Evolutionary conservation across 345 rosid species (phyloP).

Genomic region (Durio zibethinus): DNA sequence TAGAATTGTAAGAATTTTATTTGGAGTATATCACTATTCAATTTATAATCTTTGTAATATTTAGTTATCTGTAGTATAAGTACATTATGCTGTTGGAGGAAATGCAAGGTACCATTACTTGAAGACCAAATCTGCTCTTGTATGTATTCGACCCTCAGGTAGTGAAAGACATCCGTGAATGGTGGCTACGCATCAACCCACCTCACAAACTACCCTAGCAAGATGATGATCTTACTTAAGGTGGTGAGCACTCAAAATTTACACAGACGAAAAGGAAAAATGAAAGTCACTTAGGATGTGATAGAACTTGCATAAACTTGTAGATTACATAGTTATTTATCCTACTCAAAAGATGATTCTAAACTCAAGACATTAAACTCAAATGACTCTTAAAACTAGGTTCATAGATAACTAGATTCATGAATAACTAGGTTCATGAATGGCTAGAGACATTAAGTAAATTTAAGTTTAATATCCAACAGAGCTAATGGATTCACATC

Average conservation of each 20-base stretch:
- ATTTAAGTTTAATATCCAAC: neutral
- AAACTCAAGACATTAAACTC: neutral
- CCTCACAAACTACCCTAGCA: neutral
- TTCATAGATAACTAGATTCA: neutral
- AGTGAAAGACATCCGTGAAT: neutral
- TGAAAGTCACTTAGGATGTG: too few relatives aligned
- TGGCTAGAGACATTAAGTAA: neutral
- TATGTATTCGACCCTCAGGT: neutral
- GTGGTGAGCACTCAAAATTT: too few relatives aligned
- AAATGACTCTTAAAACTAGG: neutral
- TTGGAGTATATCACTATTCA: neutral
- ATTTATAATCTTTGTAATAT: neutral
- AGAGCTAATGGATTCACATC: neutral
- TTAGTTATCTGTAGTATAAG: neutral
- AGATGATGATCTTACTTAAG: neutral
- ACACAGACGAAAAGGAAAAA: too few relatives aligned
- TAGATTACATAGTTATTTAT: neutral
- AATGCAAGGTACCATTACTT: neutral
- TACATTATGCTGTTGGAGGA: neutral
- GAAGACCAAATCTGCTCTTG: neutral
- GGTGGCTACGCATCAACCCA: neutral
- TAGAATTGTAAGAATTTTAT: neutral
- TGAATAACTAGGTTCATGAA: too few relatives aligned
- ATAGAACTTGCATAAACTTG: too few relatives aligned
- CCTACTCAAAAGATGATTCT: neutral